Percentiles rank a stretch among this genome's conserved stretches.
These are phyloP conservation scores for Boletales sp. DNA, from an alignment of 768 basidiomycete genomes.

Conservation along the genomic window DNA sequence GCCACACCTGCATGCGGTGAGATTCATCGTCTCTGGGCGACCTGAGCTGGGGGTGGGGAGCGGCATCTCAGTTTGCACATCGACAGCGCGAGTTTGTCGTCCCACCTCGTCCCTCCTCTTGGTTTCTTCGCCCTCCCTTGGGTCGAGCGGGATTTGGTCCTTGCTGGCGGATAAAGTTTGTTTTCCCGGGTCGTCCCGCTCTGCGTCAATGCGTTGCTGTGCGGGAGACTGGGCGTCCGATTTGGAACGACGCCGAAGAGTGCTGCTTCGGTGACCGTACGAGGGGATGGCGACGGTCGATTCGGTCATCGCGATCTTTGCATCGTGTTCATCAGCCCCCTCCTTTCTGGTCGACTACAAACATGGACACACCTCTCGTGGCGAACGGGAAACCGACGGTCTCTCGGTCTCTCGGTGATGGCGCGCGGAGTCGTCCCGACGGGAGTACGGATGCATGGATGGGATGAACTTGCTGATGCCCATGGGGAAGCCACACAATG, in stretches of 20 bases:
- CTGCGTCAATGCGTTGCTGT: background rate
- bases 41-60: background rate
- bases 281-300: background rate
- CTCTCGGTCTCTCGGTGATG: background rate
- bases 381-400: background rate
- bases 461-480: conserved; percentile 8
- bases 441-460: conserved; percentile 1
- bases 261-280: background rate
- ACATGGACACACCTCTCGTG: conserved; percentile 8
- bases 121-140: background rate
- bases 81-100: background rate
- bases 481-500: conserved; percentile 1
- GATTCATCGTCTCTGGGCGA: background rate
- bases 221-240: too few relatives aligned
- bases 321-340: background rate
- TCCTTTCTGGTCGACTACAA: too few relatives aligned
- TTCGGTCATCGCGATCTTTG: background rate
- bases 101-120: conserved; percentile 7
- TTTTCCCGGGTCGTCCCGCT: background rate
- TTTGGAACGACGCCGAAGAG: too few relatives aligned
- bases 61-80: too few relatives aligned
- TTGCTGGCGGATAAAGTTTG: background rate
- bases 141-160: background rate
- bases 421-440: background rate
- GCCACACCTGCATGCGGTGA: background rate